Evolutionary conservation across 495 filamentous ascomycete species (phyloP), one percentile per base, ranked within the genome.

Genomic region (Hypoxylon fuscum): DNA sequence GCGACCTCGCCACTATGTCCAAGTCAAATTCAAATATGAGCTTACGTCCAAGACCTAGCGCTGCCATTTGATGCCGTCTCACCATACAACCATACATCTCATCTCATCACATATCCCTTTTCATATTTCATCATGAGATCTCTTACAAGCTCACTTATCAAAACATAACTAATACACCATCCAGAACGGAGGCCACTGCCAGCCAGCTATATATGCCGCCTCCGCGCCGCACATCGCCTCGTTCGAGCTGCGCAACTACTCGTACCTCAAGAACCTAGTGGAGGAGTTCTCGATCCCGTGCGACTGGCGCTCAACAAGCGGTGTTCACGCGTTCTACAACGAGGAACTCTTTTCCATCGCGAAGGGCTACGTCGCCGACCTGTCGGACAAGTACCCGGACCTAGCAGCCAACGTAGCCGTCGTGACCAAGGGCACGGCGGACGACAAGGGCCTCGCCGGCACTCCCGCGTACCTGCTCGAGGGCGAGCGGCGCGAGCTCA

Each of bases 141-240:
- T 27, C 8, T 27, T 8, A 4, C 25, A 27, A 27, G 4, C 25
- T 27, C 25, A 8, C 8, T 27, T 27, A 3, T 8, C 25, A 27
- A 27, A 8, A 4, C 25, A n/a, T n/a, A n/a, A 40, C 55, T 59
- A 51, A 64, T 50, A 5, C 12, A 8, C 14, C 21, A 37, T 9
- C 4, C 63, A 85, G 77, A 93, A 93, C 68, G 90, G 90, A 42
- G 90, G 90, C 5, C 89, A 93, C 66, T 90, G 88, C 71, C 86
- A 89, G 49, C 87, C 89, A 5, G 65, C 81, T 0, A 66, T 89
- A 41, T 89, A 87, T 72, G 38, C 52, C 43, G 68, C 73, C 1
- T 70, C 74, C 35, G 50, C 68, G 5, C 74, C 80, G 14, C 70
- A 83, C 14, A 75, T 90, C 29, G 84, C 83, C 8, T 70, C 70